phyloP scores from a whole-genome alignment of 1,284 basidiomycete species.

The Trichosporon sp. region DNA sequence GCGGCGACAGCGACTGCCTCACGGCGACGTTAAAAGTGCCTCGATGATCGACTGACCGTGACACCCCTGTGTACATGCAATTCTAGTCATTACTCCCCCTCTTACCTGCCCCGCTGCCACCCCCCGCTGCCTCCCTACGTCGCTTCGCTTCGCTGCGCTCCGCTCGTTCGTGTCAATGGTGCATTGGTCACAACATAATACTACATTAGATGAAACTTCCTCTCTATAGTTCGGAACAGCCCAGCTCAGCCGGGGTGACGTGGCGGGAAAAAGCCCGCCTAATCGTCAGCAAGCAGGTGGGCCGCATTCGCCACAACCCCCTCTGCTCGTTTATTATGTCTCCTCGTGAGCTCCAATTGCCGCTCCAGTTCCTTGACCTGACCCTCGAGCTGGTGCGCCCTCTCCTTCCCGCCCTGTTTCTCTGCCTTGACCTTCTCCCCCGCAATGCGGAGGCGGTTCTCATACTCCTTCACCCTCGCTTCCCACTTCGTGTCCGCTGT shows the following conservation, averaged over 20 bases:
- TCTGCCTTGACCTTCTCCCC: slow-evolving; percentile 95
- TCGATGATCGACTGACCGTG: too few relatives aligned
- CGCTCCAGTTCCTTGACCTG: slow-evolving; percentile 55
- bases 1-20: too few relatives aligned
- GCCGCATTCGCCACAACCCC: slow-evolving; percentile 48
- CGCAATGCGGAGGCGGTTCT: slow-evolving; percentile 75
- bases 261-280: not conserved
- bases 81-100: too few relatives aligned
- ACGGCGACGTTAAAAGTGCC: too few relatives aligned
- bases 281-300: slow-evolving; percentile 33
- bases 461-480: slow-evolving; percentile 86
- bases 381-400: slow-evolving; percentile 59
- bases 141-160: too few relatives aligned
- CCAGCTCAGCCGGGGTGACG: too few relatives aligned
- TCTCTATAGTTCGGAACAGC: too few relatives aligned
- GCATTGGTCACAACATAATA: slow-evolving; percentile 10
- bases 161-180: not conserved
- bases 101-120: too few relatives aligned
- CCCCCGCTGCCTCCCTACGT: too few relatives aligned
- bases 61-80: too few relatives aligned
- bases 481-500: slow-evolving; percentile 86
- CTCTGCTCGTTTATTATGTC: slow-evolving; percentile 47
- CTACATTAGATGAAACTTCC: not conserved
- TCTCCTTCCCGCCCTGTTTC: slow-evolving; percentile 89
- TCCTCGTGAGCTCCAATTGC: slow-evolving; percentile 46